A percentile compares a stretch with the other conserved stretches of the same genome.
Conservation (phyloP, 164 flowering plant genomes). For the Houttuynia cordata region DNA sequence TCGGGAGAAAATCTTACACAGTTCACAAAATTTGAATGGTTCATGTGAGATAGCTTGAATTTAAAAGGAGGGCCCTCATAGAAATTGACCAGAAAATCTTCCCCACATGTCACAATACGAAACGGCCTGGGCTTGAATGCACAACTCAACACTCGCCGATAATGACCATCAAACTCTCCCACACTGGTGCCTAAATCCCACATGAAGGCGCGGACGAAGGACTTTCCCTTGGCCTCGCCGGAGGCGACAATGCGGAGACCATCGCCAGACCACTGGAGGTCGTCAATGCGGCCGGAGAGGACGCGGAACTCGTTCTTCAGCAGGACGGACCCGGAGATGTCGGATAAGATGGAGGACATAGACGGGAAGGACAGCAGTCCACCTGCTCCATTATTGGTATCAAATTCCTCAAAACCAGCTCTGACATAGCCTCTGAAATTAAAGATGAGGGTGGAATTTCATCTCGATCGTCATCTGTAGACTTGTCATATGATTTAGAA, state of each 20-base stretch:
- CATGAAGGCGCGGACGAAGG: slow-evolving; percentile 91
- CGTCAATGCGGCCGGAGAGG: slow-evolving; percentile 86
- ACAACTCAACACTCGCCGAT: slow-evolving; percentile 82
- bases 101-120: slow-evolving; percentile 93
- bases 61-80: too few relatives aligned
- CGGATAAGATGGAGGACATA: slow-evolving; percentile 13
- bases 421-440: not conserved
- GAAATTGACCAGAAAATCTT: slow-evolving; percentile 90
- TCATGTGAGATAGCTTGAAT: too few relatives aligned
- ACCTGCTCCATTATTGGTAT: slow-evolving; percentile 10
- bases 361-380: slow-evolving; percentile 12
- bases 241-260: slow-evolving; percentile 74
- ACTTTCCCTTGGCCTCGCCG: slow-evolving; percentile 93
- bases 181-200: slow-evolving; percentile 91
- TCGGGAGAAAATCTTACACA: too few relatives aligned
- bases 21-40: too few relatives aligned
- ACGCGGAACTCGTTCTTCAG: slow-evolving; percentile 84
- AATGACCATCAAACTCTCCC: slow-evolving; percentile 98
- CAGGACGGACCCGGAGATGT: too few relatives aligned
- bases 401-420: slow-evolving; percentile 10
- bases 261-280: slow-evolving; percentile 93
- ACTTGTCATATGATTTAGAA: too few relatives aligned
- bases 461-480: too few relatives aligned
- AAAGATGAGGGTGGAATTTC: too few relatives aligned
- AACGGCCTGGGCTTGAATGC: slow-evolving; percentile 94